Evolutionary conservation across 768 basidiomycete species (phyloP).

Genomic region (Agaricus bisporus): DNA sequence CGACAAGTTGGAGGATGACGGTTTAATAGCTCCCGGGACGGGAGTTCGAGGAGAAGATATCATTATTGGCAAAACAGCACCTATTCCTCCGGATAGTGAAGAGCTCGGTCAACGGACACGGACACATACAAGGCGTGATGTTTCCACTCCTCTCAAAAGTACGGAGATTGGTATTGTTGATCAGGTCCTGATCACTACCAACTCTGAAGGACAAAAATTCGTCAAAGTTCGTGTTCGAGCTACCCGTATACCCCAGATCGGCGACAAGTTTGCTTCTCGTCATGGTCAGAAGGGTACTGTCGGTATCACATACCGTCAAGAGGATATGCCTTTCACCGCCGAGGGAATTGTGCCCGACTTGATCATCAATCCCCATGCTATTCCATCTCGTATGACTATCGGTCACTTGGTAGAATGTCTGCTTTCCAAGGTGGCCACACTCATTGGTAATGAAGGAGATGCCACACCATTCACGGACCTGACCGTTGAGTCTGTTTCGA

Average conservation of each 20-base stretch:
- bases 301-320: conserved; percentile 98
- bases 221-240: conserved; percentile 97
- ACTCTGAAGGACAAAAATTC: conserved; percentile 93
- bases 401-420: conserved; percentile 99
- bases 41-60: conserved; percentile 96
- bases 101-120: conserved; percentile 96
- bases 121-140: conserved; percentile 89
- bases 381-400: conserved; percentile 99
- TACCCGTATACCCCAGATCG: conserved; percentile 94
- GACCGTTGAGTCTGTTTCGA: conserved; percentile 98
- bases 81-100: conserved; percentile 93
- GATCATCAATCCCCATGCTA: conserved; percentile 98
- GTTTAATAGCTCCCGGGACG: conserved; percentile 92
- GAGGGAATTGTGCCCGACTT: conserved; percentile 97
- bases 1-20: conserved; percentile 96
- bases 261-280: conserved; percentile 98
- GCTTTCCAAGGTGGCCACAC: conserved; percentile 91
- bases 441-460: conserved; percentile 96
- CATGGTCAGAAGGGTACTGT: conserved; percentile 99
- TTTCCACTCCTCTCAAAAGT: conserved; percentile 95
- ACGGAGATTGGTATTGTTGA: conserved; percentile 98
- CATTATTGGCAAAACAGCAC: conserved; percentile 98
- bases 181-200: conserved; percentile 95
- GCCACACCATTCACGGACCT: conserved; percentile 98
- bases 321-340: conserved; percentile 98